Percentiles rank a stretch among this genome's conserved stretches.
Evolutionary conservation across 1,284 basidiomycete species (phyloP).

Genomic region (Acaromyces ingoldii): DNA sequence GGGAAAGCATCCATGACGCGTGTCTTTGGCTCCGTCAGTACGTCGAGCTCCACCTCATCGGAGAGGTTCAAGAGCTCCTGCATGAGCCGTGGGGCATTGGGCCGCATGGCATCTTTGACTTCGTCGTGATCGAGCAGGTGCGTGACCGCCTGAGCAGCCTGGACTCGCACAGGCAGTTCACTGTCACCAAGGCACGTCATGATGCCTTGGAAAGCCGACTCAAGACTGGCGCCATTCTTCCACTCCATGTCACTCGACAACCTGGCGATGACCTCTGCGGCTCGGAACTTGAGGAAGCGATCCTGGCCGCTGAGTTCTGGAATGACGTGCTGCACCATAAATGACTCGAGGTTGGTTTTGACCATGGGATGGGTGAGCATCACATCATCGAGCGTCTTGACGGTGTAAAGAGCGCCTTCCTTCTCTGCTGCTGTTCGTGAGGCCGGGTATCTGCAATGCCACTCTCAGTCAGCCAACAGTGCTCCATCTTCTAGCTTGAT

Average conservation of each 20-base stretch:
- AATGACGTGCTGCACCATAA: slow-evolving; percentile 45
- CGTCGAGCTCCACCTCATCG: slow-evolving; percentile 82
- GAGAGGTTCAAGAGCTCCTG: slow-evolving; percentile 83
- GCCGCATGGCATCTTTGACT: slow-evolving; percentile 69
- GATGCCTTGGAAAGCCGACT: slow-evolving; percentile 42
- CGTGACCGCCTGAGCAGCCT: slow-evolving; percentile 73
- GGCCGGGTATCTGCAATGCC: slow-evolving; percentile 35
- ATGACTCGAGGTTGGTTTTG: slow-evolving; percentile 34
- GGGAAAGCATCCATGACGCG: slow-evolving; percentile 80
- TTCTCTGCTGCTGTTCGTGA: slow-evolving; percentile 35
- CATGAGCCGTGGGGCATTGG: slow-evolving; percentile 78
- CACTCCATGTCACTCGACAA: slow-evolving; percentile 45
- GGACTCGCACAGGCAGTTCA: slow-evolving; percentile 76
- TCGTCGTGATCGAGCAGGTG: slow-evolving; percentile 66
- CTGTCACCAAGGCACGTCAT: slow-evolving; percentile 56
- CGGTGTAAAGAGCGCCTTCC: slow-evolving; percentile 45
- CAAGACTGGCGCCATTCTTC: slow-evolving; percentile 32
- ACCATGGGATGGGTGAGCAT: slow-evolving; percentile 44
- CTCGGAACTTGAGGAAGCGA: slow-evolving; percentile 42
- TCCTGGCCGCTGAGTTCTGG: slow-evolving; percentile 40
- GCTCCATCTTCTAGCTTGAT: no score
- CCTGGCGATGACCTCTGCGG: slow-evolving; percentile 37
- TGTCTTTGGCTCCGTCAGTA: slow-evolving; percentile 73
- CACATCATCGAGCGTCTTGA: slow-evolving; percentile 31
- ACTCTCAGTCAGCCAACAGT: no score